Evolutionary conservation across 2,329 filamentous ascomycete species (phyloP).

Genomic region (Aureobasidium sp.): DNA sequence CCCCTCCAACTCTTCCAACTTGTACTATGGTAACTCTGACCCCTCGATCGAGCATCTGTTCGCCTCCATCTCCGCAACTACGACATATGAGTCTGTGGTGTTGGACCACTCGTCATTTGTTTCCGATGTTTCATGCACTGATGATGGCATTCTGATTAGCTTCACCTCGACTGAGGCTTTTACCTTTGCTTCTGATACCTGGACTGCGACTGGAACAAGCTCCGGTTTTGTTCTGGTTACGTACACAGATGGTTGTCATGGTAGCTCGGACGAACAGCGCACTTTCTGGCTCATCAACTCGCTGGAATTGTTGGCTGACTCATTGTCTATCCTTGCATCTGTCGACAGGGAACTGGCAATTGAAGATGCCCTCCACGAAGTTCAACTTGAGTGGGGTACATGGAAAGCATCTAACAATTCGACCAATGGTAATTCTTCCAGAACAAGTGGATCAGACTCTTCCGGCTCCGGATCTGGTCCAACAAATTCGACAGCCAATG

Average conservation of each 20-base stretch:
- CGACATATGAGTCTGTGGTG: not conserved
- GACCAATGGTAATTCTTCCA: no score
- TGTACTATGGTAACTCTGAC: not conserved
- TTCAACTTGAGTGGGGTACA: not conserved
- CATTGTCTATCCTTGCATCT: not conserved
- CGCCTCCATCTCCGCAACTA: not conserved
- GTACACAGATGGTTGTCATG: constrained; percentile 4
- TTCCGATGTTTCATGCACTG: not conserved
- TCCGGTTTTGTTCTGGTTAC: not conserved
- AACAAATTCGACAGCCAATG: not conserved
- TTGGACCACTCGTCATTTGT: not conserved
- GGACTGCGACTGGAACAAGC: not conserved
- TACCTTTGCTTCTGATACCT: not conserved
- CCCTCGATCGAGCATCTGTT: not conserved
- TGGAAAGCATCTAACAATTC: not conserved
- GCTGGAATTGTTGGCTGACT: not conserved
- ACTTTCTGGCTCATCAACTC: constrained; percentile 3
- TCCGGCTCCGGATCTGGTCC: not conserved
- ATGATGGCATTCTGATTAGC: not conserved
- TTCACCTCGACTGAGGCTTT: not conserved
- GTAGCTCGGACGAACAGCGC: not conserved
- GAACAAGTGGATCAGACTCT: no score
- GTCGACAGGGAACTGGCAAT: not conserved
- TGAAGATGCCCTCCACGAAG: not conserved
- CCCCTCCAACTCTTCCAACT: not conserved